Conservation (phyloP, 805 yeast species). For the Teunomyces cretensis region DNA sequence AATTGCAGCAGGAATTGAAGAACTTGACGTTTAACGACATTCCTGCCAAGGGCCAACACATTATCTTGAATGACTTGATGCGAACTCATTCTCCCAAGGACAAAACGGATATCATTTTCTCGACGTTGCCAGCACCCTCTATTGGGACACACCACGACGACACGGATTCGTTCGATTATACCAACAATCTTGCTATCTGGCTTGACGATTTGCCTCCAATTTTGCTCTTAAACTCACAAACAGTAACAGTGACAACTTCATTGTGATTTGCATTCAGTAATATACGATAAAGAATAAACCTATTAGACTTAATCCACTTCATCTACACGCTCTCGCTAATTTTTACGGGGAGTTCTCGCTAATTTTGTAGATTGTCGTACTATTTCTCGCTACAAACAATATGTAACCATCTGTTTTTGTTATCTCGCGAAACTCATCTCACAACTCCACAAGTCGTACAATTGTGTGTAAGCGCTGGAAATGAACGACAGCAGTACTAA, state of each 20-base stretch:
- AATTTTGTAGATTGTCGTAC: background rate
- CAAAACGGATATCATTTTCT: slow-evolving; percentile 70
- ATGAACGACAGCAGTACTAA: slow-evolving; percentile 12
- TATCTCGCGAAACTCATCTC: background rate
- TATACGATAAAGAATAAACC: too few species aligned
- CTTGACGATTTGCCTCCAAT: slow-evolving; percentile 80
- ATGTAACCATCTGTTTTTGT: background rate
- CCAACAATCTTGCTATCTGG: slow-evolving; percentile 77
- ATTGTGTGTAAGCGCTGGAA: background rate
- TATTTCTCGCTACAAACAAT: background rate
- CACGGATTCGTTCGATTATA: slow-evolving; percentile 69
- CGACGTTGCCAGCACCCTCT: slow-evolving; percentile 88
- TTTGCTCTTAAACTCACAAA: slow-evolving; percentile 81
- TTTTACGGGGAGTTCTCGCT: background rate
- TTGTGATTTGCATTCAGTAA: slow-evolving; percentile 36
- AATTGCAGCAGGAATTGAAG: slow-evolving; percentile 38
- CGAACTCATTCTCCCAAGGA: slow-evolving; percentile 49
- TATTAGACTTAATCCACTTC: too few species aligned
- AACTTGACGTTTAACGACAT: slow-evolving; percentile 69
- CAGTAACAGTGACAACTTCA: slow-evolving; percentile 95
- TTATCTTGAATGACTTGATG: slow-evolving; percentile 88
- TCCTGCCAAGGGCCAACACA: slow-evolving; percentile 90
- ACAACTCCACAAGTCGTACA: background rate
- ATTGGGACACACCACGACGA: slow-evolving; percentile 76
- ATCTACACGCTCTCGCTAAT: too few species aligned